Percentiles rank a stretch among this genome's conserved stretches.
phyloP scores from a whole-genome alignment of 495 filamentous ascomycete genomes.

The Penicillium paradoxum region DNA sequence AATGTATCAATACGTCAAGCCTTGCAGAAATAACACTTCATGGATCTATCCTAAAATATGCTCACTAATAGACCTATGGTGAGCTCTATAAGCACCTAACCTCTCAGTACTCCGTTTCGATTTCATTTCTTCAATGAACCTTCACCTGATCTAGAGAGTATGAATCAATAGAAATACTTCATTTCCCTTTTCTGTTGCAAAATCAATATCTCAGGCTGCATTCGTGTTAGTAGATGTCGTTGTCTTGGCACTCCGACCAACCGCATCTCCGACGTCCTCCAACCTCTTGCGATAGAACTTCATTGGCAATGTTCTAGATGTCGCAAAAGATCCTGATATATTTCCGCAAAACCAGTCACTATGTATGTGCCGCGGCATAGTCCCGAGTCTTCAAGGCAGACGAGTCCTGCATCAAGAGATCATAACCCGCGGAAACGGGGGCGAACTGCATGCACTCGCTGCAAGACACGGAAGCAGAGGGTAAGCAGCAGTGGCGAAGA shows the following conservation, averaged over 20 bases:
- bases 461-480: constrained; percentile 50
- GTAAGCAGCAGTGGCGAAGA: constrained; percentile 11
- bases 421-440: constrained; percentile 48
- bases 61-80: too few species aligned
- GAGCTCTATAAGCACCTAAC: too few species aligned
- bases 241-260: constrained; percentile 7
- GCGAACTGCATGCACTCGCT: constrained; percentile 49
- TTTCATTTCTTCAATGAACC: too few species aligned
- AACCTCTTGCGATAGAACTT: neutral
- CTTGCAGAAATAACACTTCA: too few species aligned
- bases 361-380: constrained; percentile 18
- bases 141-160: too few species aligned
- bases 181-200: neutral
- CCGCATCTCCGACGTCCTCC: neutral
- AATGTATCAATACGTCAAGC: too few species aligned
- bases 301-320: neutral
- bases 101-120: too few species aligned
- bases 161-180: too few species aligned
- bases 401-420: constrained; percentile 24
- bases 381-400: constrained; percentile 17
- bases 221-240: neutral
- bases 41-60: too few species aligned
- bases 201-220: neutral
- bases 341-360: constrained; percentile 6
- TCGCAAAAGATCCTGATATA: neutral